Evolutionary conservation across 495 filamentous ascomycete species (phyloP).

Genomic region (Elasticomyces elasticus): DNA sequence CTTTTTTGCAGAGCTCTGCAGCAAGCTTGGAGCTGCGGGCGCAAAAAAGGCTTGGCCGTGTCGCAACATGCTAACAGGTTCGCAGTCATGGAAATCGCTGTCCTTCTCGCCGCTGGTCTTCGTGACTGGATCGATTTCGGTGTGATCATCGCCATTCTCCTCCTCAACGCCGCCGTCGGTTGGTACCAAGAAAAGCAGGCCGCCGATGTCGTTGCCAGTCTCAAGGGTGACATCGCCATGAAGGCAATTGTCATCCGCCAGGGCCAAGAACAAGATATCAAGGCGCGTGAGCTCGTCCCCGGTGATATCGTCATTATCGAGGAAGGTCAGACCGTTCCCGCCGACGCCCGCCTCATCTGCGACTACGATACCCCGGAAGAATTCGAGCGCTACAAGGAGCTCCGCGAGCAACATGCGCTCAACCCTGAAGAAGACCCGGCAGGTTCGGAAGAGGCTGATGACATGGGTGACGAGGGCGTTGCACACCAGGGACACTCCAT

Average conservation of each 20-base stretch:
- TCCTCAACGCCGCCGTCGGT: slow-evolving; percentile 72
- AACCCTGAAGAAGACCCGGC: slow-evolving; percentile 46
- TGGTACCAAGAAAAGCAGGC: slow-evolving; percentile 86
- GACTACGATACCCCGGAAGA: slow-evolving; percentile 61
- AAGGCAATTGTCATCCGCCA: slow-evolving; percentile 61
- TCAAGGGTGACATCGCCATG: slow-evolving; percentile 82
- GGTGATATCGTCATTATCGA: slow-evolving; percentile 74
- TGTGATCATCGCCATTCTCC: slow-evolving; percentile 70
- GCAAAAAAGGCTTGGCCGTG: slow-evolving; percentile 16
- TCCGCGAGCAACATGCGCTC: slow-evolving; percentile 42
- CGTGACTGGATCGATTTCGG: slow-evolving; percentile 76
- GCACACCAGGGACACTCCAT: slow-evolving; percentile 51
- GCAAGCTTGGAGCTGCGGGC: slow-evolving; percentile 20
- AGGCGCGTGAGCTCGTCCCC: slow-evolving; percentile 68
- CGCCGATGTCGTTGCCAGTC: slow-evolving; percentile 66
- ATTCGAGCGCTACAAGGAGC: slow-evolving; percentile 61
- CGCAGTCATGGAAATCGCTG: slow-evolving; percentile 76
- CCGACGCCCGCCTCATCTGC: slow-evolving; percentile 66
- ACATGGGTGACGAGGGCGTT: slow-evolving; percentile 23
- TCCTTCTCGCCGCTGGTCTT: slow-evolving; percentile 67
- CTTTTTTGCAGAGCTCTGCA: slow-evolving; percentile 15
- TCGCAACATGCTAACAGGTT: slow-evolving; percentile 5
- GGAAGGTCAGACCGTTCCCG: slow-evolving; percentile 66
- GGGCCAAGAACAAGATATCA: slow-evolving; percentile 60
- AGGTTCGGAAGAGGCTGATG: slow-evolving; percentile 41